phyloP scores from a whole-genome alignment of 2,329 filamentous ascomycete species.

The Stemphylium vesicarium region DNA sequence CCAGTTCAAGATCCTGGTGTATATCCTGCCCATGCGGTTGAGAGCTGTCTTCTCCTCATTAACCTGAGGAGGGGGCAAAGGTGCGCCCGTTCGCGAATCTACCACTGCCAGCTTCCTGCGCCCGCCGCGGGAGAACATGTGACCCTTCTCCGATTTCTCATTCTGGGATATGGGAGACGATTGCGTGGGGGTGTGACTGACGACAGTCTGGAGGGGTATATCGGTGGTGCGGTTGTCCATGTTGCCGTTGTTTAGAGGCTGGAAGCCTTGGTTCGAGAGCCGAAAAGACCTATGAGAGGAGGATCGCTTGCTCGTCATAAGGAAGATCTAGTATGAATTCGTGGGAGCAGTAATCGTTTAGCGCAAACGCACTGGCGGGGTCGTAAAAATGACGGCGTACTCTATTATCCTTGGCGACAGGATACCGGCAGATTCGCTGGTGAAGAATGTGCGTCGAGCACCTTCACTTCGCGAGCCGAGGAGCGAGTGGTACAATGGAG shows the following conservation, averaged over 20 bases:
- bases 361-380: slow-evolving; percentile 16
- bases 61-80: slow-evolving; percentile 33
- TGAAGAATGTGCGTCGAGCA: slow-evolving; percentile 46
- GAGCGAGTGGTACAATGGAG: slow-evolving; percentile 21
- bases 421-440: slow-evolving; percentile 15
- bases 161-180: slow-evolving; percentile 29
- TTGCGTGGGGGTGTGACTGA: slow-evolving; percentile 54
- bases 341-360: slow-evolving; percentile 22
- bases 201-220: slow-evolving; percentile 65
- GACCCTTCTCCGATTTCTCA: slow-evolving; percentile 48
- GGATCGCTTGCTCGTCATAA: slow-evolving; percentile 30
- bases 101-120: slow-evolving; percentile 35
- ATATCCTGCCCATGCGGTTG: slow-evolving; percentile 65
- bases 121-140: slow-evolving; percentile 46
- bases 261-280: slow-evolving; percentile 46
- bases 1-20: slow-evolving; percentile 66
- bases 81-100: slow-evolving; percentile 41
- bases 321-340: slow-evolving; percentile 7
- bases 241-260: slow-evolving; percentile 42
- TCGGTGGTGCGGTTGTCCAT: slow-evolving; percentile 61
- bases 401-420: background rate
- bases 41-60: slow-evolving; percentile 61
- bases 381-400: slow-evolving; percentile 10
- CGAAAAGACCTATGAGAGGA: slow-evolving; percentile 45
- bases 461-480: slow-evolving; percentile 20